Conservation (phyloP, 805 yeast genomes). For the Saccharomyces mikatae region DNA sequence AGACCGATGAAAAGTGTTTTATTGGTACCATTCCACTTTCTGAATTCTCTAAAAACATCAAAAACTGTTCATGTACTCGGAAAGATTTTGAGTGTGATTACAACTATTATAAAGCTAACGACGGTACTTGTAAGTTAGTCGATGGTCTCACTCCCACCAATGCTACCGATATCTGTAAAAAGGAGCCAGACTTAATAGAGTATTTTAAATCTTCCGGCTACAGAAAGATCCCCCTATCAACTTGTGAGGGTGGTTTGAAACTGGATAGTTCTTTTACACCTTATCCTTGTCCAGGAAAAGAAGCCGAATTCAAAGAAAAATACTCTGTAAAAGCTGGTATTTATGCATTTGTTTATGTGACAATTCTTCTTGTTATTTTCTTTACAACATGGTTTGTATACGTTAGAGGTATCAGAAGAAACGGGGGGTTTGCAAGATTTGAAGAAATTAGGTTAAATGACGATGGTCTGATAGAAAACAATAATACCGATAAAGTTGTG, state of each 20-base stretch:
- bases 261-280: constrained; percentile 54
- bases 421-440: constrained; percentile 66
- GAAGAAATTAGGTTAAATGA: constrained; percentile 84
- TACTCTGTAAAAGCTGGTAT: constrained; percentile 50
- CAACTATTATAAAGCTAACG: constrained; percentile 59
- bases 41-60: constrained; percentile 46
- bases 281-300: constrained; percentile 83
- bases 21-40: constrained; percentile 55
- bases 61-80: constrained; percentile 78
- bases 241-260: constrained; percentile 74
- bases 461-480: constrained; percentile 59
- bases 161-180: constrained; percentile 50
- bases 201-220: constrained; percentile 90
- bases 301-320: constrained; percentile 47
- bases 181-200: constrained; percentile 47
- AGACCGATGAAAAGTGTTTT: constrained; percentile 52
- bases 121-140: constrained; percentile 83
- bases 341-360: constrained; percentile 42
- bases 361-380: constrained; percentile 46
- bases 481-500: constrained; percentile 48
- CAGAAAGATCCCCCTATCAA: constrained; percentile 73
- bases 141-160: constrained; percentile 63
- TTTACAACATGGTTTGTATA: constrained; percentile 62
- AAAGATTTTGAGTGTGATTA: constrained; percentile 91
- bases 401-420: constrained; percentile 70